These are phyloP conservation scores for Cryptococcus deneoformans DNA, from an alignment of 1,284 basidiomycete genomes.

Conservation along the genomic window DNA sequence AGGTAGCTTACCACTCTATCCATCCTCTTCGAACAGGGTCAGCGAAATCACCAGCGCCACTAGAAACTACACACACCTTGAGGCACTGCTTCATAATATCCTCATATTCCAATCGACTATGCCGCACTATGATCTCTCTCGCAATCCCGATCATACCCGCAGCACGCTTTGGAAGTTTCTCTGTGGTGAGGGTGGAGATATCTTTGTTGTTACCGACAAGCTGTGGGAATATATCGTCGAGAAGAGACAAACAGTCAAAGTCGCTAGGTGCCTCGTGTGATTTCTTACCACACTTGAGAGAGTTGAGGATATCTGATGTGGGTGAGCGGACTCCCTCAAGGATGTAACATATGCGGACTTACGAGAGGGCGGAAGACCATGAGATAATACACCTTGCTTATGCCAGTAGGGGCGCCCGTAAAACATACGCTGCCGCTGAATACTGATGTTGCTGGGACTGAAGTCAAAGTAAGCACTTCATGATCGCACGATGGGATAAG, in stretches of 20 bases:
- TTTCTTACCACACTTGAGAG: conserved; percentile 2
- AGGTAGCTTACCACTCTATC: too few species aligned
- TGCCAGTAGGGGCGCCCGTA: conserved; percentile 36
- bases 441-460: conserved; percentile 21
- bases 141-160: conserved; percentile 21
- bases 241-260: conserved; percentile 7
- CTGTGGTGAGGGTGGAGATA: neutral
- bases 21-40: too few species aligned
- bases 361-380: conserved; percentile 44
- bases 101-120: conserved; percentile 19
- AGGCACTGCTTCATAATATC: conserved; percentile 7
- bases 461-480: neutral
- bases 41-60: too few species aligned
- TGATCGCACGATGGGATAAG: too few species aligned
- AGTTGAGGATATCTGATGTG: conserved; percentile 39
- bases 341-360: conserved; percentile 1
- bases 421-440: conserved; percentile 41
- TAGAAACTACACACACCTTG: neutral
- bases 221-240: conserved; percentile 17
- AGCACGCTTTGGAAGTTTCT: conserved; percentile 7
- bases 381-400: conserved; percentile 11
- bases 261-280: conserved; percentile 7
- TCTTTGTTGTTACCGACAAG: conserved; percentile 9
- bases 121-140: conserved; percentile 25
- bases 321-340: neutral